phyloP scores from a whole-genome alignment of 164 flowering plant species.

The Echeveria elegans region DNA sequence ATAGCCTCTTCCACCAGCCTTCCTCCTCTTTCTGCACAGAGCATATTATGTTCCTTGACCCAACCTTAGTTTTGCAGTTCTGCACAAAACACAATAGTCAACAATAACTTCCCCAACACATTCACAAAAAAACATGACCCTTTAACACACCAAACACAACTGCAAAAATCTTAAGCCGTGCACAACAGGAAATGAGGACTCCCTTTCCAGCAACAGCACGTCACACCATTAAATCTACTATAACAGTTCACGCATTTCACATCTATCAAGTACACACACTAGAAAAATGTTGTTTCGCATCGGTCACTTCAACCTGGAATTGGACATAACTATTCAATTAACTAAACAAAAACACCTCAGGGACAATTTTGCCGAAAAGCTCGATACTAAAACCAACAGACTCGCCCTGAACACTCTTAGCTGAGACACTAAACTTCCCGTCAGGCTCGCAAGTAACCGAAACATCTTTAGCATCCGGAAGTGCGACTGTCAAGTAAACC shows the following conservation, averaged over 20 bases:
- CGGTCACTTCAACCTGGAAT: too few species aligned
- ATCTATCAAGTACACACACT: too few species aligned
- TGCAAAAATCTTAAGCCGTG: too few species aligned
- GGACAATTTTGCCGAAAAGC: conserved; percentile 44
- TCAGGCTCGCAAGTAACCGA: conserved; percentile 61
- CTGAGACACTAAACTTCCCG: conserved; percentile 71
- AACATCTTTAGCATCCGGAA: conserved; percentile 79
- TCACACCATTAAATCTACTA: too few species aligned
- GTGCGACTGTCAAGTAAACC: conserved; percentile 66
- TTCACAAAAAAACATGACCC: not conserved
- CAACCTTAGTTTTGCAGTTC: conserved; percentile 61
- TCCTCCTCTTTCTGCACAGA: conserved; percentile 59
- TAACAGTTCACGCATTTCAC: too few species aligned
- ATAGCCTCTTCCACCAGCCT: conserved; percentile 78
- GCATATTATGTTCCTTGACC: conserved; percentile 66
- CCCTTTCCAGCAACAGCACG: too few species aligned
- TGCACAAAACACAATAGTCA: conserved; percentile 19
- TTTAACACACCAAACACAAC: not conserved
- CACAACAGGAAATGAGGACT: not conserved
- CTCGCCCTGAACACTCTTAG: conserved; percentile 44
- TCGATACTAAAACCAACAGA: conserved; percentile 43
- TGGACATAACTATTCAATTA: too few species aligned
- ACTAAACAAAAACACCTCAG: too few species aligned
- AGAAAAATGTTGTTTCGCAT: too few species aligned
- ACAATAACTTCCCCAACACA: not conserved